Evolutionary conservation across 768 basidiomycete species (phyloP), one percentile per base, ranked within the genome.

Genomic region (Mrakia gelida): DNA sequence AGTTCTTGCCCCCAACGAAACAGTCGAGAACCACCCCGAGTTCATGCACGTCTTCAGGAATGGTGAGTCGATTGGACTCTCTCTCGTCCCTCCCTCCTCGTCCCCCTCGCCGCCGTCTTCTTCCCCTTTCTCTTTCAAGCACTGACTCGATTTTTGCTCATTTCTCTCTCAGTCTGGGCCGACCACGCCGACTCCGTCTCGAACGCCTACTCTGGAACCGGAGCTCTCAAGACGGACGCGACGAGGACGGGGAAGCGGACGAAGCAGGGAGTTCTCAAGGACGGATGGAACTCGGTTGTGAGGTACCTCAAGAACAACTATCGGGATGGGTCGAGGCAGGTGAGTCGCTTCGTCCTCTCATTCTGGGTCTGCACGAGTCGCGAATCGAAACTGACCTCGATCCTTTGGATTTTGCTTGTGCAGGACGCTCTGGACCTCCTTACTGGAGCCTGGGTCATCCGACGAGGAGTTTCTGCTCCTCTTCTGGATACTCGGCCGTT

Each of bases 261-360:
- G 3, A 89, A 86, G 73, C 89, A 90, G 79, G 97, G 97, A 45
- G 83, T 85, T 34, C 81, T 97, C 56, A 90, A 94, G 81, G 97
- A 99, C 84, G 92, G 92, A 0, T 87, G 89, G 84, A 98, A 98
- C 84, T 91, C 92, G 32, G 83, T 89, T 0, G 87, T 89, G 85
- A 89, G 97, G 79, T 99, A 98, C 82, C 82, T 97, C 81, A 95
- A 91, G 87, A 98, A 98, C 87, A 98, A 96, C 83, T 93, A 93
- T 85, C 92, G 97, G 80, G 97, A 99, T 84, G 97, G 97, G 10
- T 88, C 94, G 71, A 87, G 95, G 82, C 94, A 96, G 87, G 92
- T 91, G 70, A 73, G 84, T 38, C 26, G 5, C 45, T n/a, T 11
- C 28, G 56, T 45, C 45, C 65, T 30, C 65, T 30, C 59, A 28